Base-by-base conservation (phyloP, 1,139 yeast genomes). In the Candida albicans region DNA sequence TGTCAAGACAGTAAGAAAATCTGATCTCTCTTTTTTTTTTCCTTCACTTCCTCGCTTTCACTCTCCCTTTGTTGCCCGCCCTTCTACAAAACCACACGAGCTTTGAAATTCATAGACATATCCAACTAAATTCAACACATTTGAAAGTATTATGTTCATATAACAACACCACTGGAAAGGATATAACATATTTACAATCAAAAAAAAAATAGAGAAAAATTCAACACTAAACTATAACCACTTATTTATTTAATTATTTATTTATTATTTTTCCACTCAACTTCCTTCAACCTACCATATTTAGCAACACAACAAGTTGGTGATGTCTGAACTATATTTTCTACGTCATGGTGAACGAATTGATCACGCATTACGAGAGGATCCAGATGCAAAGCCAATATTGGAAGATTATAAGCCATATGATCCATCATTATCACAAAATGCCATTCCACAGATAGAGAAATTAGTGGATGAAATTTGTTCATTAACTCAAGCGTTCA, bases 321-420 rank as follows among this genome's bases (percentile, higher is more conserved):
- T 5, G 12, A 67, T 68, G 73, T 54, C 69, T 27, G 78, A 73
- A 57, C 58, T 73, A 49, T 70, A 60, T 56, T 73, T 73, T 59
- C 60, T 73, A 50, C 74, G 79, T 45, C 79, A 73, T 57, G 78
- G 75, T 31, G 62, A 64, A 42, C 60, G 78, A 47, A 69, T 72
- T 41, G 78, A 73, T 54, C 76, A 71, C 50, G 73, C 67, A 4
- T 50, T 57, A 41, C 44, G 52, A 33, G 53, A 51, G 27, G 62
- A 66, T 39, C 57, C 65, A 8, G 30, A 41, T 10, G 68, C 70
- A 24, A 49, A 49, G 33, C 68, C 75, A 2, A 40, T 70, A 12
- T 44, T 53, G 15, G 49, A 60, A 8, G 68, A 66, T 22, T 70
- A 64, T 50, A 59, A 61, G 40, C 57, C 58, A 1, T 73, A 68